Evolutionary conservation across 257 asterid species (phyloP).

Genomic region (Asclepias syriaca): DNA sequence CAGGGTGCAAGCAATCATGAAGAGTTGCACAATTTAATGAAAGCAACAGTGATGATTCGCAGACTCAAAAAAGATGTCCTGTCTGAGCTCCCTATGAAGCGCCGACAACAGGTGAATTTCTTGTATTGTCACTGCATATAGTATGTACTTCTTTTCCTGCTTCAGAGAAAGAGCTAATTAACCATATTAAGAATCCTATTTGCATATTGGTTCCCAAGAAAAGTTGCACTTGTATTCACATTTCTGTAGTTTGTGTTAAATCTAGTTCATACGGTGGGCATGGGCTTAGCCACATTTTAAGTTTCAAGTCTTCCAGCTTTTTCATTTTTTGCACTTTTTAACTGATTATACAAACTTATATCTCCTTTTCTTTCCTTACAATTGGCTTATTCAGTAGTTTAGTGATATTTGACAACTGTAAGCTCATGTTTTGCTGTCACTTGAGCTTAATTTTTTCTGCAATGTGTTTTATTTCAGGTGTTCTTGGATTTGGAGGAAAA

Average conservation of each 20-base stretch:
- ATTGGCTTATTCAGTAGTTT: too few relatives aligned
- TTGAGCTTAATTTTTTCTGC: neutral
- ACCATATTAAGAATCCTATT: neutral
- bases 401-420: neutral
- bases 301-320: neutral
- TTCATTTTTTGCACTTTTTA: neutral
- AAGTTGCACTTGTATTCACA: neutral
- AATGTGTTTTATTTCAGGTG: constrained; percentile 44
- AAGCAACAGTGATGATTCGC: constrained; percentile 88
- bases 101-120: constrained; percentile 74
- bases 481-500: constrained; percentile 75
- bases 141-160: constrained; percentile 6
- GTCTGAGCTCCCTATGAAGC: constrained; percentile 81
- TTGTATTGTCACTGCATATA: neutral
- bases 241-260: neutral
- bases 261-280: neutral
- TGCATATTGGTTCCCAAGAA: neutral
- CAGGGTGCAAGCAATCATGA: constrained; percentile 99
- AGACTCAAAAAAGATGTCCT: constrained; percentile 96
- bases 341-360: neutral
- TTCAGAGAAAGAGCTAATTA: neutral
- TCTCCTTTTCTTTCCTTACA: neutral
- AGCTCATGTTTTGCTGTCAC: neutral
- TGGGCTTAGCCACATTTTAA: neutral
- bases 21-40: constrained; percentile 92